These are phyloP conservation scores for Colletotrichum sp. DNA, from an alignment of 2,329 filamentous ascomycete genomes.

Conservation along the genomic window DNA sequence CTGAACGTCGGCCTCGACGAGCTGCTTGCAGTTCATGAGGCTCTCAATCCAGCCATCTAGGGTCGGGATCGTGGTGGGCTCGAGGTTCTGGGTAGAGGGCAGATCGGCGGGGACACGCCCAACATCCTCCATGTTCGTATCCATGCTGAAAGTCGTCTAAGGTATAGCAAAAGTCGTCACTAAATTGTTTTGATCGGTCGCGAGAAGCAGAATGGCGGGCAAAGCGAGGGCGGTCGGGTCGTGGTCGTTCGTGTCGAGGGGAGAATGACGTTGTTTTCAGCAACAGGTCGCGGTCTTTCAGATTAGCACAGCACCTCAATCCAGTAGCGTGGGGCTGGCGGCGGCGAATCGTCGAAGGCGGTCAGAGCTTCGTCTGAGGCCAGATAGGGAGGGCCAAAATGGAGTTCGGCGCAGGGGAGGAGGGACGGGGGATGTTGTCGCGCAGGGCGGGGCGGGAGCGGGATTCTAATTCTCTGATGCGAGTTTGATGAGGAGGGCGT, in stretches of 20 bases:
- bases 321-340: conserved; percentile 20
- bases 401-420: background rate
- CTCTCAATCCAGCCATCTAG: conserved; percentile 98
- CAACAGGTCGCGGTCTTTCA: conserved; percentile 13
- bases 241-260: conserved; percentile 5
- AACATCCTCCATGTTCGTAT: conserved; percentile 99
- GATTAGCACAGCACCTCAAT: conserved; percentile 21
- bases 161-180: background rate
- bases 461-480: conserved; percentile 12
- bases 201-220: conserved; percentile 16
- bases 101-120: conserved; percentile 83
- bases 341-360: conserved; percentile 20
- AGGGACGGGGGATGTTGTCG: background rate
- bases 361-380: conserved; percentile 21
- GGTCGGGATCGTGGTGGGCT: conserved; percentile 89
- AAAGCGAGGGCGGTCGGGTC: conserved; percentile 12
- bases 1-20: conserved; percentile 92
- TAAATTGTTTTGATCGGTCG: conserved; percentile 9
- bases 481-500: conserved; percentile 5
- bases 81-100: conserved; percentile 68
- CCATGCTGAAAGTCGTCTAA: conserved; percentile 61
- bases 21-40: conserved; percentile 98
- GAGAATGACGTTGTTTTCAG: conserved; percentile 22
- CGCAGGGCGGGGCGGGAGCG: conserved; percentile 4
- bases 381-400: background rate